Evolutionary conservation across 495 filamentous ascomycete genomes (phyloP), one percentile per base, ranked within the genome.

Genomic region (Achaetomiella virescens): DNA sequence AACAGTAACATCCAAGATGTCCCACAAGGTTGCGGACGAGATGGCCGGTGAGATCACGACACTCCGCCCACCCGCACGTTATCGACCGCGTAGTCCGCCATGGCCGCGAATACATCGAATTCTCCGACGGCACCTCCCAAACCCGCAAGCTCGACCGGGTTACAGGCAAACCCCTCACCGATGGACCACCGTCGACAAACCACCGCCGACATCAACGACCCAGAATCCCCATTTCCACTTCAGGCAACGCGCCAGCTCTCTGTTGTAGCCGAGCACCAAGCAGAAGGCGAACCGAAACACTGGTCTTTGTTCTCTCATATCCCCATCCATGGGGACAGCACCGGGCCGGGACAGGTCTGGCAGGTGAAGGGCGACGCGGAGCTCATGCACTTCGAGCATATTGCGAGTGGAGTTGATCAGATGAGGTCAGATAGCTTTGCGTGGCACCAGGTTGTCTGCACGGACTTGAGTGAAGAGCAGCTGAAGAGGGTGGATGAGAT

Each of bases 361-460:
- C 57, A 59, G 38, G 56, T 58, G 5, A 54, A 27, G 12, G 57
- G 57, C 33, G 57, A 59, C 24, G 57, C 57, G 14, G 51, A 53
- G 49, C 36, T 48, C 6, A 59, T 59, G 57, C 31, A 41, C 29
- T 55, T 37, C 21, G 49, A 59, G 21, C 51, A 59, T 25, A 40
- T 35, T 15, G 17, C n/a, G n/a, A n/a, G 22, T 1, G 45, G 15
- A 17, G 57, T 60, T 20, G 52, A 60, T 25, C 31, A 24, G 29
- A 37, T 53, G 41, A 40, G 14, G 29, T 43, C 43, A 24, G 40
- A 35, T 0, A 17, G 29, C 12, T 54, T 48, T 38, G 29, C 49
- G 2, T 54, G 38, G 41, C 44, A 48, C 11, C 52, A 40, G 22
- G 31, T 54, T 14, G 33, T 60, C 17, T 41, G 47, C 44, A 15